Evolutionary conservation across 2,329 filamentous ascomycete species (phyloP).

Genomic region (Pseudomassariella vexata): DNA sequence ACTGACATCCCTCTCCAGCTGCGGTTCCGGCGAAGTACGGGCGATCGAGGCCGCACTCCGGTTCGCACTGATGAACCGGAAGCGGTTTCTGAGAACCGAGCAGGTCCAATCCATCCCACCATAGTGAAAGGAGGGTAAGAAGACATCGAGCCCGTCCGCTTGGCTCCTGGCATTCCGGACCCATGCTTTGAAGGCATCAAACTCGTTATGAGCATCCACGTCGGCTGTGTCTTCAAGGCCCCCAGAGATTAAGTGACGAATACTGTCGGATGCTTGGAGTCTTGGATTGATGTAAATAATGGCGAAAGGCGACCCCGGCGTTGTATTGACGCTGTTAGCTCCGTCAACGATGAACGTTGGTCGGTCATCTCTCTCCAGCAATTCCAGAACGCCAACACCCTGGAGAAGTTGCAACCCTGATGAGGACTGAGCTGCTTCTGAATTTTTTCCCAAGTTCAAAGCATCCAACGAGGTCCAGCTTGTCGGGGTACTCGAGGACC

Average conservation of each 20-base stretch:
- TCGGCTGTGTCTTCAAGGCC: constrained; percentile 38
- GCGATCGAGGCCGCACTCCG: constrained; percentile 30
- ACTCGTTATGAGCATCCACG: constrained; percentile 39
- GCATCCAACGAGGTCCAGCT: constrained; percentile 49
- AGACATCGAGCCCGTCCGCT: constrained; percentile 46
- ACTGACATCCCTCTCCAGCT: constrained; percentile 28
- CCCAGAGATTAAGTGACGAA: constrained; percentile 52
- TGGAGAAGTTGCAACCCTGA: constrained; percentile 52
- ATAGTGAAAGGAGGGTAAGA: constrained; percentile 51
- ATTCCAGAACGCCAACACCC: constrained; percentile 62
- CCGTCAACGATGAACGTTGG: constrained; percentile 74
- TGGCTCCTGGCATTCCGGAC: constrained; percentile 49
- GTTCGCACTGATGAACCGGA: constrained; percentile 62
- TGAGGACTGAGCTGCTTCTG: constrained; percentile 40
- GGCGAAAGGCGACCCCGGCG: constrained; percentile 47
- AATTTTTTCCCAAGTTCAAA: constrained; percentile 43
- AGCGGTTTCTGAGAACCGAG: constrained; percentile 61
- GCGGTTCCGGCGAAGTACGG: constrained; percentile 31
- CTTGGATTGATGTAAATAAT: constrained; percentile 65
- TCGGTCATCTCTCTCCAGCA: constrained; percentile 70
- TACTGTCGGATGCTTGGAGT: constrained; percentile 49
- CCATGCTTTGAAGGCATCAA: constrained; percentile 65
- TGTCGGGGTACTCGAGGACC: constrained; percentile 44
- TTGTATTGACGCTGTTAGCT: constrained; percentile 48
- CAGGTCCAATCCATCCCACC: constrained; percentile 65